Evolutionary conservation across 148 eudicot species (phyloP).

Genomic region (Nepenthes mirabilis): DNA sequence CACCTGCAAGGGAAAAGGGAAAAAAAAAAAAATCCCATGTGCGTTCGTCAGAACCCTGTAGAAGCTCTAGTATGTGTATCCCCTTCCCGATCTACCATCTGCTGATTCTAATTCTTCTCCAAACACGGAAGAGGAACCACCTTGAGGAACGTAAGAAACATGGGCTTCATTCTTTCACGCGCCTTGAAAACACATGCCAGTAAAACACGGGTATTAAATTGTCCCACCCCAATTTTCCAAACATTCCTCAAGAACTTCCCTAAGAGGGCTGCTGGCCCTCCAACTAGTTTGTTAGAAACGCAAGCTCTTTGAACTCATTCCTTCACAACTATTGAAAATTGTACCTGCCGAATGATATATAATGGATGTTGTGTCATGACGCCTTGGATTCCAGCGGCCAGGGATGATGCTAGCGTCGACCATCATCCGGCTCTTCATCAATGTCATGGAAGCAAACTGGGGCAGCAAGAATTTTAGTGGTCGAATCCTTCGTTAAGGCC

Average conservation of each 20-base stretch:
- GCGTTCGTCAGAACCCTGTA: too few species aligned
- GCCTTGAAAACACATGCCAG: background rate
- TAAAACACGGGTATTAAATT: conserved; percentile 18
- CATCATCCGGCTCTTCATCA: conserved; percentile 42
- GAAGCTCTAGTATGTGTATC: too few species aligned
- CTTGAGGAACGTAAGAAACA: conserved; percentile 4
- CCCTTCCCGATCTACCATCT: background rate
- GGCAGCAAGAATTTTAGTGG: too few species aligned
- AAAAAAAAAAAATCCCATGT: too few species aligned
- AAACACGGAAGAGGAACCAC: conserved; percentile 5
- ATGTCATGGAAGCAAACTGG: too few species aligned
- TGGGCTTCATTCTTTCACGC: background rate
- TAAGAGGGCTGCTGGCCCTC: background rate
- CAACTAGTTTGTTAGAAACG: conserved; percentile 1
- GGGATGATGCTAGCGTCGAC: conserved; percentile 34
- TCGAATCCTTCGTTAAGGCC: too few species aligned
- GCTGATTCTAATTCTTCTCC: background rate
- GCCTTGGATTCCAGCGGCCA: conserved; percentile 43
- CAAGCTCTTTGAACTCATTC: conserved; percentile 37
- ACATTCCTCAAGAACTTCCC: conserved; percentile 9
- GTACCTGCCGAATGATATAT: conserved; percentile 28
- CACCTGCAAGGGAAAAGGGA: too few species aligned
- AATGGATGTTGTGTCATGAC: conserved; percentile 30
- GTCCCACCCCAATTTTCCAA: conserved; percentile 23
- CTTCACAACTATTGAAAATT: conserved; percentile 27